Evolutionary conservation across 805 yeast genomes (phyloP), one percentile per base, ranked within the genome.

Genomic region (Metschnikowia lochheadii): DNA sequence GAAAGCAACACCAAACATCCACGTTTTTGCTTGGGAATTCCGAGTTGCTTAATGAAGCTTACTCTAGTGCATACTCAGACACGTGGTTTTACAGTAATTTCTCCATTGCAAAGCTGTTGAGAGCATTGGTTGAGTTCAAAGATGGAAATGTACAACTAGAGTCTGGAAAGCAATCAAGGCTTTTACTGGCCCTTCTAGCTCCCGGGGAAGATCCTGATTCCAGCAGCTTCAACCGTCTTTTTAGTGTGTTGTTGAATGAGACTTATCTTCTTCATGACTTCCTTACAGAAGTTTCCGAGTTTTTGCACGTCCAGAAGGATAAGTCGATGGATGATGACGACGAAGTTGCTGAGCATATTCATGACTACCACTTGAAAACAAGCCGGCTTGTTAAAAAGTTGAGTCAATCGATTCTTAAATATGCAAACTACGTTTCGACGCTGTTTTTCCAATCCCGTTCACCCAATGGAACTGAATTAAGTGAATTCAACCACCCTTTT

Each of bases 331-430:
- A 38, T 31, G 59, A 49, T 23, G 60, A 54, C 34, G 67, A 61
- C 29, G 65, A 69, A 43, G 43, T 48, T 2, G 49, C 50, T 17
- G 73, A 69, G 35, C 67, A 60, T 29, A 41, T 65, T 10, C 49
- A 53, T 48, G 80, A 77, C 53, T 63, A 65, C 49, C 75, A 73
- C 44, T 55, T 73, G 40, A 75, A 75, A 51, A 57, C 75, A 15
- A 61, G 68, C 17, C 58, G 79, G 44, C 50, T 76, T 8, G 57
- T 72, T 13, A 75, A 71, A 56, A 73, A 63, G 37, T 54, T 71
- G 6, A 54, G 75, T 6, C 52, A 48, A 17, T 55, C 68, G 2
- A 60, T 72, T 14, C 48, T 66, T 38, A 61, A 54, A 23, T 61
- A 71, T 45, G 65, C 75, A 4, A 68, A 67, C 49, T 63, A 61